These are phyloP conservation scores for Globisporangium yorkense DNA, from an alignment of 352 stramenopile species.

Conservation along the genomic window DNA sequence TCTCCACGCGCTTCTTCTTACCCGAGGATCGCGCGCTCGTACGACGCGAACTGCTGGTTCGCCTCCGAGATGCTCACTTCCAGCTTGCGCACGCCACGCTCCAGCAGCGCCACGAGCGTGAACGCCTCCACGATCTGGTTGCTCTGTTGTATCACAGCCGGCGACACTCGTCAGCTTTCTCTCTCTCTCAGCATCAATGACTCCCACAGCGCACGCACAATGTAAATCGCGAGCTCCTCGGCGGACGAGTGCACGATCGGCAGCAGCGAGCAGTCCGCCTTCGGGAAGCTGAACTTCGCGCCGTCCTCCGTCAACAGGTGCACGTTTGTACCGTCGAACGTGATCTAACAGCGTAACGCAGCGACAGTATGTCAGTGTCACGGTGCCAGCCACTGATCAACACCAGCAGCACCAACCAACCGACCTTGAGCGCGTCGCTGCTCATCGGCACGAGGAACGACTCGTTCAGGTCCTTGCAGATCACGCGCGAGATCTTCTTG, in stretches of 20 bases:
- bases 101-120: slow-evolving; percentile 65
- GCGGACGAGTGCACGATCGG: slow-evolving; percentile 96
- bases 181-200: background rate
- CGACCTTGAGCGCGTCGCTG: slow-evolving; percentile 89
- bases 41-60: slow-evolving; percentile 84
- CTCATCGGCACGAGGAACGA: slow-evolving; percentile 96
- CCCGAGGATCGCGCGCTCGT: slow-evolving; percentile 63
- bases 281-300: slow-evolving; percentile 93
- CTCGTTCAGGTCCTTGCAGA: slow-evolving; percentile 97
- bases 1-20: slow-evolving; percentile 11
- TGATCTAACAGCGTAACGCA: slow-evolving; percentile 40
- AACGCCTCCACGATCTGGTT: slow-evolving; percentile 86
- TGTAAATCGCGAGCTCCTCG: slow-evolving; percentile 95
- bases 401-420: background rate
- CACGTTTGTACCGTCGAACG: slow-evolving; percentile 84
- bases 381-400: background rate
- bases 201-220: slow-evolving; percentile 48
- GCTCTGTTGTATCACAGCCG: slow-evolving; percentile 30
- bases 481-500: slow-evolving; percentile 91
- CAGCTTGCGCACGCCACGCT: slow-evolving; percentile 82
- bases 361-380: background rate
- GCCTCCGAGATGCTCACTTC: slow-evolving; percentile 94
- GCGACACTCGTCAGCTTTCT: background rate
- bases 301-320: slow-evolving; percentile 93
- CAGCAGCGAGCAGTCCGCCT: slow-evolving; percentile 92